phyloP scores from a whole-genome alignment of 768 basidiomycete species.

The Cystoderma amianthinum region DNA sequence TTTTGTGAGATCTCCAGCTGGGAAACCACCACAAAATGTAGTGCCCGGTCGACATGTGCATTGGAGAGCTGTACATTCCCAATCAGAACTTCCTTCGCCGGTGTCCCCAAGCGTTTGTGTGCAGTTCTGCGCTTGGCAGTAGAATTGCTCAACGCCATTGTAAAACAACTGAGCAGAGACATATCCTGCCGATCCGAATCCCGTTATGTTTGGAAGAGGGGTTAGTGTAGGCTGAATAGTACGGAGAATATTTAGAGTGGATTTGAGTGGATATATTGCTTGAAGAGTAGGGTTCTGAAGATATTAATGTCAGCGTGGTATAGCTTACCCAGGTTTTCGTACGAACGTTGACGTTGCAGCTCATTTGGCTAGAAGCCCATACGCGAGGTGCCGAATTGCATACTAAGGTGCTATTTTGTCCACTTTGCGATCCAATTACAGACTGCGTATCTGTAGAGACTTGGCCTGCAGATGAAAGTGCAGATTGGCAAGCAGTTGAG shows the following conservation, averaged over 20 bases:
- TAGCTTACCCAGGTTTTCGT: too few relatives aligned
- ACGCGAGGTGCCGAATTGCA: conserved; percentile 69
- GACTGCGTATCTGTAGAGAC: conserved; percentile 22
- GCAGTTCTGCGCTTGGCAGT: conserved; percentile 70
- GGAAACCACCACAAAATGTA: conserved; percentile 64
- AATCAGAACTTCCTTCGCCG: conserved; percentile 38
- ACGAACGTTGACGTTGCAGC: conserved; percentile 76
- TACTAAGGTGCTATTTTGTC: conserved; percentile 57
- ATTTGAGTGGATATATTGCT: conserved; percentile 60
- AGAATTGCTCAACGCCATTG: conserved; percentile 83
- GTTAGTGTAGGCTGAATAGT: conserved; percentile 65
- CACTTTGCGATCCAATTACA: conserved; percentile 16
- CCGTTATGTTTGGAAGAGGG: conserved; percentile 55
- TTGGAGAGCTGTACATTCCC: conserved; percentile 65
- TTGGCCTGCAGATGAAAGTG: conserved; percentile 36
- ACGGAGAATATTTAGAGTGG: conserved; percentile 75
- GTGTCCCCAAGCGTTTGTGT: conserved; percentile 41
- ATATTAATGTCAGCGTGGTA: conserved; percentile 1
- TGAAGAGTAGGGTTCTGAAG: conserved; percentile 79
- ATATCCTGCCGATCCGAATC: conserved; percentile 46
- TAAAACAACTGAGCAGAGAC: conserved; percentile 73
- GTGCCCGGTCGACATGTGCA: conserved; percentile 70
- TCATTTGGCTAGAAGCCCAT: conserved; percentile 77
- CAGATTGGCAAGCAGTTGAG: conserved; percentile 61
- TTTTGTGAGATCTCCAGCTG: conserved; percentile 39